phyloP scores from a whole-genome alignment of 305 asterid species.

The Fraxinus paxiana region DNA sequence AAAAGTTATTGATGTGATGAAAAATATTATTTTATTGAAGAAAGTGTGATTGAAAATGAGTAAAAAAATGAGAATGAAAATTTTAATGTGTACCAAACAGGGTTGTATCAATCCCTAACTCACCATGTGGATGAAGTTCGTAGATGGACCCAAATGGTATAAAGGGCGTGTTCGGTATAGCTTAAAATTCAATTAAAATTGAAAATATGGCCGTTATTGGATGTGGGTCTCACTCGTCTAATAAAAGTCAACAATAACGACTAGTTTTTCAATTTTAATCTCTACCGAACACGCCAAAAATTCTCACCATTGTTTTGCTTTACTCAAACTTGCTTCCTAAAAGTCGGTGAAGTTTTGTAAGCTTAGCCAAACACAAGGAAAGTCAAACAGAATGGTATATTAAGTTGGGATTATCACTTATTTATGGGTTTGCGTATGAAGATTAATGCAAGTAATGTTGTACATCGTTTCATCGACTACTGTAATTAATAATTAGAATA shows the following conservation, averaged over 20 bases:
- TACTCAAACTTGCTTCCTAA: not conserved
- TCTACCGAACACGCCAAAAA: too few relatives aligned
- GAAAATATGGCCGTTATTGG: too few relatives aligned
- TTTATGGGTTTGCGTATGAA: not conserved
- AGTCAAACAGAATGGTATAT: not conserved
- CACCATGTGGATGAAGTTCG: not conserved
- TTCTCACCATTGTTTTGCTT: not conserved
- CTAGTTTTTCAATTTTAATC: too few relatives aligned
- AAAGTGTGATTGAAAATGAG: too few relatives aligned
- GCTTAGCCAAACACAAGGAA: not conserved
- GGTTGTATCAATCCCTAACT: not conserved
- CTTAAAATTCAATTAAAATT: too few relatives aligned
- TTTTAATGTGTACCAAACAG: too few relatives aligned
- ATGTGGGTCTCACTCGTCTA: too few relatives aligned
- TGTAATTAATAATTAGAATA: not conserved
- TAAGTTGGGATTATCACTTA: not conserved
- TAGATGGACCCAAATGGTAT: not conserved
- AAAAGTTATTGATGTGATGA: too few relatives aligned
- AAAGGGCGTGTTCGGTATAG: too few relatives aligned
- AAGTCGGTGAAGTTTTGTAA: not conserved
- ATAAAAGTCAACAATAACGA: too few relatives aligned
- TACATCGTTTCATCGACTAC: not conserved
- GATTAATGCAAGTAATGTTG: not conserved
- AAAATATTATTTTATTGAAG: too few relatives aligned
- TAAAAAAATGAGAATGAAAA: too few relatives aligned